These are phyloP conservation scores for Mycosphaerella sp. DNA, from an alignment of 2,329 filamentous ascomycete species.

Conservation along the genomic window DNA sequence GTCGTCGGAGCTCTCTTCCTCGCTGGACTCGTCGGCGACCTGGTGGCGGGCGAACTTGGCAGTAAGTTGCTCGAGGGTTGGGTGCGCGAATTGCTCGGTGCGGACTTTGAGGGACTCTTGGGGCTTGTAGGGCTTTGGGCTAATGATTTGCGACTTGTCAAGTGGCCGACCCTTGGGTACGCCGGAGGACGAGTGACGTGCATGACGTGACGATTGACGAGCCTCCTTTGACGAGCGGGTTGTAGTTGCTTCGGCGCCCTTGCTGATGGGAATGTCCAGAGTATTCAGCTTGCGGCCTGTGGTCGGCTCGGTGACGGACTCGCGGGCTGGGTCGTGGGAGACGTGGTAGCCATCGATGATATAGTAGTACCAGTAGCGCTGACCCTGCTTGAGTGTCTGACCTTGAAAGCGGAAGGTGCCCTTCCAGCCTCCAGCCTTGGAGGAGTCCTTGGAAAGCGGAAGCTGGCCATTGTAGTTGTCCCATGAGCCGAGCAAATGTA, in stretches of 20 bases:
- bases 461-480: slow-evolving; percentile 95
- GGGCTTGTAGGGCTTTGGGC: slow-evolving; percentile 82
- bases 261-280: slow-evolving; percentile 70
- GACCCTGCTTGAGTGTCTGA: slow-evolving; percentile 74
- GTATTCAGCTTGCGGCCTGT: slow-evolving; percentile 96
- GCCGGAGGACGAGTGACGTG: slow-evolving; percentile 48
- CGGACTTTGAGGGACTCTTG: slow-evolving; percentile 83
- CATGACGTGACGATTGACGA: slow-evolving; percentile 42
- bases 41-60: slow-evolving; percentile 48
- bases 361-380: slow-evolving; percentile 99
- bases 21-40: slow-evolving; percentile 59
- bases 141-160: slow-evolving; percentile 81
- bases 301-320: slow-evolving; percentile 88
- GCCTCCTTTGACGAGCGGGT: slow-evolving; percentile 39
- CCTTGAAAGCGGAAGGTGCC: slow-evolving; percentile 95
- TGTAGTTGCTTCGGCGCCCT: slow-evolving; percentile 37
- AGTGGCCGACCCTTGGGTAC: slow-evolving; percentile 84
- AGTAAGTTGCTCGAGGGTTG: slow-evolving; percentile 72
- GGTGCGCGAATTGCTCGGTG: slow-evolving; percentile 69
- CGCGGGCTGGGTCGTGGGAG: slow-evolving; percentile 87
- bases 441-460: slow-evolving; percentile 80
- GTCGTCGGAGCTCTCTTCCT: slow-evolving; percentile 53
- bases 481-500: slow-evolving; percentile 96
- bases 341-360: slow-evolving; percentile 99
- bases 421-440: slow-evolving; percentile 84